phyloP scores from a whole-genome alignment of 768 basidiomycete genomes.

The button mushroom (Agaricus bisporus) region DNA sequence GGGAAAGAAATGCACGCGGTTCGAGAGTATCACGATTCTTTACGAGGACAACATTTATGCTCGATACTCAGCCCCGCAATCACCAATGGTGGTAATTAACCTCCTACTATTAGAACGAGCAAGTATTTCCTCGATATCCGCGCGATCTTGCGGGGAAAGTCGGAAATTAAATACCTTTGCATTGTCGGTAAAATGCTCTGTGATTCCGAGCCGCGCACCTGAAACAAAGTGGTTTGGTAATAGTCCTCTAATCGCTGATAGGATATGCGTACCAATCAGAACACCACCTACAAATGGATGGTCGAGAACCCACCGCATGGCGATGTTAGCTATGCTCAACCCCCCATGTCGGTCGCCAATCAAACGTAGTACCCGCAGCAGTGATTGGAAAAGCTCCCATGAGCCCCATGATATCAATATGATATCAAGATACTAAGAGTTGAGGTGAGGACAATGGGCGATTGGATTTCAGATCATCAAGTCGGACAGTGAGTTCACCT shows the following conservation, averaged over 20 bases:
- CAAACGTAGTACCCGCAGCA: conserved; percentile 46
- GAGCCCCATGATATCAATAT: conserved; percentile 72
- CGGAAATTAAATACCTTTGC: conserved; percentile 50
- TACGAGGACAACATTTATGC: conserved; percentile 17
- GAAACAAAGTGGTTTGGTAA: background rate
- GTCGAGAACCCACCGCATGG: conserved; percentile 77
- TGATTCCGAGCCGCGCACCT: conserved; percentile 70
- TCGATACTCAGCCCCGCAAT: conserved; percentile 81
- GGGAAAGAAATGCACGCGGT: background rate
- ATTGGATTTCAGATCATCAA: background rate
- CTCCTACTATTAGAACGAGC: conserved; percentile 48
- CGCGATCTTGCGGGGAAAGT: conserved; percentile 48
- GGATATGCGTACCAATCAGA: conserved; percentile 50
- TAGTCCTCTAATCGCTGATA: background rate
- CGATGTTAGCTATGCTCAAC: conserved; percentile 67
- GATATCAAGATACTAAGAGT: conserved; percentile 68
- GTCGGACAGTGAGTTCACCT: conserved; percentile 34
- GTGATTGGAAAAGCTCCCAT: conserved; percentile 66
- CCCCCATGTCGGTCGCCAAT: conserved; percentile 64
- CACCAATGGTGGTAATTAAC: conserved; percentile 64
- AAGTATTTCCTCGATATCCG: conserved; percentile 55
- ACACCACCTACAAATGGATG: conserved; percentile 70
- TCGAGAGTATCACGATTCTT: background rate
- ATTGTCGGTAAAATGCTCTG: conserved; percentile 69
- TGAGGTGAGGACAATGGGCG: conserved; percentile 3